Evolutionary conservation across 2,329 filamentous ascomycete genomes (phyloP).

Genomic region (Hymenoscyphus fraxineus): DNA sequence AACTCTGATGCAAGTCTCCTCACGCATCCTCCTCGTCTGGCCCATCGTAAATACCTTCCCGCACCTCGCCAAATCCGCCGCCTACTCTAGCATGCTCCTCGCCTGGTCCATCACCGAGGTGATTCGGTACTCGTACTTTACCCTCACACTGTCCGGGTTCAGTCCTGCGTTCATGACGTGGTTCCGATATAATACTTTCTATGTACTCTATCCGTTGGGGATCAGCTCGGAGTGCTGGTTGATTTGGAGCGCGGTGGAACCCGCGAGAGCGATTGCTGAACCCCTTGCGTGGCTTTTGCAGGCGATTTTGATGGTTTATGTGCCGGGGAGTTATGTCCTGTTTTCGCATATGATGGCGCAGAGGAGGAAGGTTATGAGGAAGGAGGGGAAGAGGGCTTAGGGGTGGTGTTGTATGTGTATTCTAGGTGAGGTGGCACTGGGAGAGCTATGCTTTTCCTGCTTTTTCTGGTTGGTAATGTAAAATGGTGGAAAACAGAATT

Average conservation of each 20-base stretch:
- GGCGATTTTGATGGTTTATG: conserved; percentile 67
- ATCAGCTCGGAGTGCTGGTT: conserved; percentile 84
- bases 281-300: conserved; percentile 58
- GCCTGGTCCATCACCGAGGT: conserved; percentile 93
- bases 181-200: conserved; percentile 90
- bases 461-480: too few relatives aligned
- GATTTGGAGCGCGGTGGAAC: conserved; percentile 65
- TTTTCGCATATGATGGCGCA: conserved; percentile 96
- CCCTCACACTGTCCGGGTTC: conserved; percentile 60
- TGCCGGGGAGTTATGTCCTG: conserved; percentile 80
- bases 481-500: background rate
- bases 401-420: background rate
- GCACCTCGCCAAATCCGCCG: conserved; percentile 53
- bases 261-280: conserved; percentile 49
- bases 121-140: conserved; percentile 89
- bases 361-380: conserved; percentile 71
- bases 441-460: background rate
- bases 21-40: conserved; percentile 86
- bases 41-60: conserved; percentile 74
- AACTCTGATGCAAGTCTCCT: conserved; percentile 85
- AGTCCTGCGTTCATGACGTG: conserved; percentile 68
- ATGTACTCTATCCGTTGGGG: conserved; percentile 85
- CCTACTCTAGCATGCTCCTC: conserved; percentile 73
- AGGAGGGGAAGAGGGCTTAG: conserved; percentile 41
- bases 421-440: background rate